These are phyloP conservation scores for Rhodomyrtus psidioides DNA, from an alignment of 441 rosid species.

Conservation along the genomic window DNA sequence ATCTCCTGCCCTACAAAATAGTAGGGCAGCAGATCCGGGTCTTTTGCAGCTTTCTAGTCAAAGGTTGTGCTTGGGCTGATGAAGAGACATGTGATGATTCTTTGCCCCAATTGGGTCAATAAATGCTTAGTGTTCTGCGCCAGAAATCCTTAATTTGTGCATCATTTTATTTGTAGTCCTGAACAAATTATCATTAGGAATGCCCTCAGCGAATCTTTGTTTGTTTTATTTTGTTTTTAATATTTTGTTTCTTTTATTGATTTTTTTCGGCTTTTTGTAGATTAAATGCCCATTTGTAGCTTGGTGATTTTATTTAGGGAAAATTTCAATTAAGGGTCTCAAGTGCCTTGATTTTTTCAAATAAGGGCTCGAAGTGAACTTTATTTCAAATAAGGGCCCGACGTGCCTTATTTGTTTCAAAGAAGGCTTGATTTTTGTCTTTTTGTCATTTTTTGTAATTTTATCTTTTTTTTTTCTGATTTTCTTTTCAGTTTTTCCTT, in stretches of 20 bases:
- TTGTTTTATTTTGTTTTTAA: not conserved
- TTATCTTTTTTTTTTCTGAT: too few relatives aligned
- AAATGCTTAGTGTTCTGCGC: not conserved
- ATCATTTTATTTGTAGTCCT: not conserved
- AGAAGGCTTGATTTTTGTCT: too few relatives aligned
- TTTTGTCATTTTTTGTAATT: too few relatives aligned
- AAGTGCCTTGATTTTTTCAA: too few relatives aligned
- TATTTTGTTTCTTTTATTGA: not conserved
- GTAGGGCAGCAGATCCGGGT: too few relatives aligned
- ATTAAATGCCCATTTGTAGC: not conserved
- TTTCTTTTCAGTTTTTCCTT: too few relatives aligned
- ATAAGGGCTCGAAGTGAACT: too few relatives aligned
- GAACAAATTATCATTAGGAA: constrained; percentile 1
- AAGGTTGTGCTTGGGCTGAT: constrained; percentile 16
- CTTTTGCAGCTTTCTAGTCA: constrained; percentile 10
- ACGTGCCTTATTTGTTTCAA: too few relatives aligned
- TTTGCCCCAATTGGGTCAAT: too few relatives aligned
- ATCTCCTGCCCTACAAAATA: too few relatives aligned
- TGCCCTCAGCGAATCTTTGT: not conserved
- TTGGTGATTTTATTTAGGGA: not conserved
- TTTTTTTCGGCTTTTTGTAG: not conserved
- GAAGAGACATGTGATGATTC: constrained; percentile 6
- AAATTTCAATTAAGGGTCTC: too few relatives aligned
- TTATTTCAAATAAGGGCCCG: too few relatives aligned
- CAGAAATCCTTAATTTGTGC: not conserved